Evolutionary conservation across 441 rosid species (phyloP).

Genomic region (Flueggea neowawraea): DNA sequence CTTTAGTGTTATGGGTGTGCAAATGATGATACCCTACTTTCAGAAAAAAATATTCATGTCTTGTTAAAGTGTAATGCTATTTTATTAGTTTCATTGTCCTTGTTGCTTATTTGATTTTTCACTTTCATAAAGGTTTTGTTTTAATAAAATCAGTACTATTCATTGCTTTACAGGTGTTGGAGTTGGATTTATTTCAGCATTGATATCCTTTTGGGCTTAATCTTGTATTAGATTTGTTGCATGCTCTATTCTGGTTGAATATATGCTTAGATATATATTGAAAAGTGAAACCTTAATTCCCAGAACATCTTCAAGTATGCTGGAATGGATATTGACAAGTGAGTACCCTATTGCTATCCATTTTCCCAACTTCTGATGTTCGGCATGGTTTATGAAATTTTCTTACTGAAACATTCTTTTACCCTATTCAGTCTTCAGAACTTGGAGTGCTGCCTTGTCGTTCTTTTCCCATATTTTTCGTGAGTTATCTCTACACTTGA

Average conservation of each 20-base stretch:
- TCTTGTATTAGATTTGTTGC: conserved; percentile 12
- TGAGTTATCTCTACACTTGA: conserved; percentile 35
- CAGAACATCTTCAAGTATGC: conserved; percentile 97
- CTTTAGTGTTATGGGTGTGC: too few species aligned
- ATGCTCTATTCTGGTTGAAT: conserved; percentile 8
- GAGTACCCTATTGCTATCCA: conserved; percentile 34
- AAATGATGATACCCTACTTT: too few species aligned
- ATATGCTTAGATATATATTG: conserved; percentile 31
- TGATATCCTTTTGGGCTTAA: conserved; percentile 70
- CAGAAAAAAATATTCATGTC: too few species aligned
- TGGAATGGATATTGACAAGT: conserved; percentile 97
- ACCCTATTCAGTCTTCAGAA: conserved; percentile 77
- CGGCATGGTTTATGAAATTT: background rate
- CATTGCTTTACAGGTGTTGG: conserved; percentile 78
- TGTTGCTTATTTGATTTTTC: background rate
- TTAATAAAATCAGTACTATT: background rate
- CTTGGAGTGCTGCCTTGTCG: conserved; percentile 98
- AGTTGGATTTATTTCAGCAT: conserved; percentile 95
- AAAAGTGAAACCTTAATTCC: conserved; percentile 78
- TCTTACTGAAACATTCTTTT: conserved; percentile 18
- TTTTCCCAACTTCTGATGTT: conserved; percentile 9
- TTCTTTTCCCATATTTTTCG: conserved; percentile 99
- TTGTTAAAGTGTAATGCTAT: too few species aligned
- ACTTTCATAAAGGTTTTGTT: conserved; percentile 2
- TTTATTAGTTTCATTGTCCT: background rate